Conservation (phyloP, 2,329 filamentous ascomycete species). For the Alternaria sp. region DNA sequence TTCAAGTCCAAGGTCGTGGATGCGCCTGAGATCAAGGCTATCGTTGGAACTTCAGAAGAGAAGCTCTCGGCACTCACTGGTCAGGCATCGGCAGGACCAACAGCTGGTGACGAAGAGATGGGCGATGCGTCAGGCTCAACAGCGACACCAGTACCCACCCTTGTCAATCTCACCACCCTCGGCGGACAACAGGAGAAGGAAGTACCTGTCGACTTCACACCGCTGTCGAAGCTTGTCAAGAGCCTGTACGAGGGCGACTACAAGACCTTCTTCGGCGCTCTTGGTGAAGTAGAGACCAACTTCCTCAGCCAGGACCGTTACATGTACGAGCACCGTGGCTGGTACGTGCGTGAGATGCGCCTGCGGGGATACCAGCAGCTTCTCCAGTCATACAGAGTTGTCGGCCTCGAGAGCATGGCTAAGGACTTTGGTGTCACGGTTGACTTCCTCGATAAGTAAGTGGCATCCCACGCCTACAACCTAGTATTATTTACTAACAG, state of each 20-base stretch:
- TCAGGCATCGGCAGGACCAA: constrained; percentile 80
- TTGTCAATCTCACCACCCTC: constrained; percentile 88
- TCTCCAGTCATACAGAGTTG: constrained; percentile 95
- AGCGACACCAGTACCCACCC: constrained; percentile 67
- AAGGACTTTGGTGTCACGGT: constrained; percentile 96
- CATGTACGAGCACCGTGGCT: constrained; percentile 92
- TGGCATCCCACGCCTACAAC: constrained; percentile 15
- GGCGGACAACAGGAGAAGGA: constrained; percentile 83
- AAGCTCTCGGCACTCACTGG: constrained; percentile 85
- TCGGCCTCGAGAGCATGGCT: constrained; percentile 97
- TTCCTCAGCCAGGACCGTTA: constrained; percentile 96
- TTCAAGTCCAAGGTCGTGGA: constrained; percentile 99
- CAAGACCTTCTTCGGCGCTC: constrained; percentile 88
- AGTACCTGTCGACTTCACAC: constrained; percentile 85
- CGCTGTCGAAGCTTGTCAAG: constrained; percentile 86
- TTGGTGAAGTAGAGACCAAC: constrained; percentile 89
- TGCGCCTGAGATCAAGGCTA: constrained; percentile 96
- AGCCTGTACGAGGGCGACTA: constrained; percentile 95
- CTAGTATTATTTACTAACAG: constrained; percentile 21
- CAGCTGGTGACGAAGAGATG: constrained; percentile 79
- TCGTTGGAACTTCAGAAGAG: constrained; percentile 88
- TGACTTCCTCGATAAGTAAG: constrained; percentile 92
- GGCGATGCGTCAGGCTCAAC: constrained; percentile 64
- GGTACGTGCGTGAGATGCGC: constrained; percentile 99
- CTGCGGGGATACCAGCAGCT: constrained; percentile 96